phyloP scores from a whole-genome alignment of 306 rosid genomes.

The Fragaria nilgerrensis region DNA sequence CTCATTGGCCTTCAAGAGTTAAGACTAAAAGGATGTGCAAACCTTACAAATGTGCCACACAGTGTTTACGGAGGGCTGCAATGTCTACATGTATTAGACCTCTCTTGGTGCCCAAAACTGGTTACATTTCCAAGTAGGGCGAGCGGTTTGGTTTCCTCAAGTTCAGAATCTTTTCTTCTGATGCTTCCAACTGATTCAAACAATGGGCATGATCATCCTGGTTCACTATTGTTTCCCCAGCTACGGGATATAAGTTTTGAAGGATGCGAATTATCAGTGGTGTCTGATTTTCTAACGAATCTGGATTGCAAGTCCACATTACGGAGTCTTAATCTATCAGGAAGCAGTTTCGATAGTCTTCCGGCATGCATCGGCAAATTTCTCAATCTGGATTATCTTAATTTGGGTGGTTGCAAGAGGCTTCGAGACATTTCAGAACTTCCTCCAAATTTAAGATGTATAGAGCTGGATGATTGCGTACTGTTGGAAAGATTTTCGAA shows the following conservation, averaged over 20 bases:
- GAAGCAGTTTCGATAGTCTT: background rate
- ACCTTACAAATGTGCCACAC: background rate
- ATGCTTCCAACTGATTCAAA: background rate
- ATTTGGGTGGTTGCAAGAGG: background rate
- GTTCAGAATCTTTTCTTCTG: background rate
- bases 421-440: background rate
- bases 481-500: background rate
- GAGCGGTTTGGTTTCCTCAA: background rate
- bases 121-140: background rate
- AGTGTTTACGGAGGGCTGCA: background rate
- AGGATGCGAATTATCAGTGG: background rate
- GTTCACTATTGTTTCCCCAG: background rate
- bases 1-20: background rate
- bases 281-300: background rate
- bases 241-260: rapidly evolving
- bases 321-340: no score
- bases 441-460: background rate
- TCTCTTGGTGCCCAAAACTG: background rate
- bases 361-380: background rate
- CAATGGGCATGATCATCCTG: background rate
- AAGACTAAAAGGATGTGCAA: no score
- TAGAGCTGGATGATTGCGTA: background rate
- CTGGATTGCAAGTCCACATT: background rate
- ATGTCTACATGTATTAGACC: background rate
- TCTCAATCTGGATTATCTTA: background rate